Evolutionary conservation across 2,329 filamentous ascomycete genomes (phyloP).

Genomic region (Monosporascus sp.): DNA sequence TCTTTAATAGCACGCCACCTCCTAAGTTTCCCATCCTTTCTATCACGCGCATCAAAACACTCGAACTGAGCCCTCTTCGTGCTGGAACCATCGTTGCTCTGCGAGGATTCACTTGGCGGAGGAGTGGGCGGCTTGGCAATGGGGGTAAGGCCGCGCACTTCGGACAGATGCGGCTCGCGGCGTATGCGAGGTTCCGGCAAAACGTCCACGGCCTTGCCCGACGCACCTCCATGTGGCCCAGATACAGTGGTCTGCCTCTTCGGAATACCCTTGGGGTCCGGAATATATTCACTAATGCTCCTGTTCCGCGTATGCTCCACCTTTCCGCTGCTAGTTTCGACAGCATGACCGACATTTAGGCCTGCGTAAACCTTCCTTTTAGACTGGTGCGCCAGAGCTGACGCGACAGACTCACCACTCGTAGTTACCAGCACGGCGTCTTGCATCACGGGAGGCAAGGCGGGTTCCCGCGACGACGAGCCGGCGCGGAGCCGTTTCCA

Average conservation of each 20-base stretch:
- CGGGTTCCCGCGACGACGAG: constrained; percentile 43
- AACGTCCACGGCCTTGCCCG: constrained; percentile 19
- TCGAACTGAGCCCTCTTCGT: constrained; percentile 44
- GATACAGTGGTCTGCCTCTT: constrained; percentile 72
- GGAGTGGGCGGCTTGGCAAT: constrained; percentile 70
- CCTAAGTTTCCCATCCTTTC: constrained; percentile 63
- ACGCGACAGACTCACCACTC: constrained; percentile 47
- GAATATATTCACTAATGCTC: constrained; percentile 84
- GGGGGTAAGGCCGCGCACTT: constrained; percentile 66
- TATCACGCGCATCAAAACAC: constrained; percentile 64
- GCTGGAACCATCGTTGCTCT: constrained; percentile 38
- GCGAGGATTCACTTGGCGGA: constrained; percentile 69
- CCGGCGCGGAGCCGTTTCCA: constrained; percentile 52
- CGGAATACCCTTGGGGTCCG: constrained; percentile 62
- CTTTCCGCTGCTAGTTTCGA: constrained; percentile 22
- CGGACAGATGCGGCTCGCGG: constrained; percentile 76
- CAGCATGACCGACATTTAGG: constrained; percentile 30
- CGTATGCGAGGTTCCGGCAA: constrained; percentile 48
- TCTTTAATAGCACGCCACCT: constrained; percentile 75
- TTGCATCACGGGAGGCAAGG: constrained; percentile 29
- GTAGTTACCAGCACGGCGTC: constrained; percentile 46
- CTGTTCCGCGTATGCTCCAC: constrained; percentile 62
- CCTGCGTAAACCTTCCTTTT: constrained; percentile 54
- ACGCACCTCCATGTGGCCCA: constrained; percentile 46
- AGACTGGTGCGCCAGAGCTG: constrained; percentile 45